Conservation (phyloP, 192 early-diverging fungal species). For the Coemansia javaensis region DNA sequence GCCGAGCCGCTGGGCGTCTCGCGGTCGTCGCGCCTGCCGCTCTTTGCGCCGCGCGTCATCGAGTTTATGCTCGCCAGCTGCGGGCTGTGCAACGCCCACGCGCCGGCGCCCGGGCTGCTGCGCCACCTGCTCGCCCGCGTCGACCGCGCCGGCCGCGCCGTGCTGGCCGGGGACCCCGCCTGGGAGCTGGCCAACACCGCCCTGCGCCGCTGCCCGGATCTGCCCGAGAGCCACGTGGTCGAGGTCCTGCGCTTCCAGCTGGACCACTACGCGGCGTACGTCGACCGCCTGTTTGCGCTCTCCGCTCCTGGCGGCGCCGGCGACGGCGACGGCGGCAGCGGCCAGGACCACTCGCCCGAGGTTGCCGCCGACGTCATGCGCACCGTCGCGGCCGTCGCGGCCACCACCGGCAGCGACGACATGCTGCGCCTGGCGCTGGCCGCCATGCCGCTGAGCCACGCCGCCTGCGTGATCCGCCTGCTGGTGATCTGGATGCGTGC, state of each 20-base stretch:
- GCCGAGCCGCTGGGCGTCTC: constrained; percentile 46
- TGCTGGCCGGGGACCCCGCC: constrained; percentile 22
- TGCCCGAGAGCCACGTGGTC: constrained; percentile 39
- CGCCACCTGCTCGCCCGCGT: constrained; percentile 45
- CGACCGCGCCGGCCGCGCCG: constrained; percentile 9
- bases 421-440: constrained; percentile 38
- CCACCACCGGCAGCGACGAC: constrained; percentile 24
- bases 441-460: constrained; percentile 23
- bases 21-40: constrained; percentile 42
- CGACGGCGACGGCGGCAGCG: background rate
- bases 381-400: constrained; percentile 25
- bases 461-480: constrained; percentile 37
- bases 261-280: constrained; percentile 12
- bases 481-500: constrained; percentile 31
- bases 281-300: constrained; percentile 28
- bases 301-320: background rate
- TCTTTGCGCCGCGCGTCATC: constrained; percentile 46
- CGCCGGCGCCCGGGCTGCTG: constrained; percentile 42
- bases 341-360: no score
- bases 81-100: constrained; percentile 45
- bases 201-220: constrained; percentile 38
- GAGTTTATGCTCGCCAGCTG: constrained; percentile 49
- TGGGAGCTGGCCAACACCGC: constrained; percentile 38
- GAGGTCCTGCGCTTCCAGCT: constrained; percentile 42
- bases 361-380: constrained; percentile 21